A percentile compares a stretch with the other conserved stretches of the same genome.
These are phyloP conservation scores for Stenocarpella maydis DNA, from an alignment of 2,329 filamentous ascomycete species.

Conservation along the genomic window DNA sequence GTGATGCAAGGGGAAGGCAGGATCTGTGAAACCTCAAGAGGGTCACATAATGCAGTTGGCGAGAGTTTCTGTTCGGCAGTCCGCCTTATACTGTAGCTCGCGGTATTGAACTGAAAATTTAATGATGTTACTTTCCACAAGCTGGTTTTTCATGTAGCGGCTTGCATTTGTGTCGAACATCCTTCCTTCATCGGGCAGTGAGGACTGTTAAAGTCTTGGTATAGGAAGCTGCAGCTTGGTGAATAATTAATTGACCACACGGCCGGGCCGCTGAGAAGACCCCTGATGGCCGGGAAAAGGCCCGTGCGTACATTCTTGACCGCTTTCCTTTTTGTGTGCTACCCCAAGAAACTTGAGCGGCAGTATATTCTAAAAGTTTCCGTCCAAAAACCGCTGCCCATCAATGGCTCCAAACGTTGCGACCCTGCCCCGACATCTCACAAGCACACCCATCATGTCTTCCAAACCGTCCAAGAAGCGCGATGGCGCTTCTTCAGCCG, in stretches of 20 bases:
- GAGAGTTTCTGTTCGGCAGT: slow-evolving; percentile 1
- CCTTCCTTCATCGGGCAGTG: too few species aligned
- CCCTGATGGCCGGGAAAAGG: too few species aligned
- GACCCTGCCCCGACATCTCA: background rate
- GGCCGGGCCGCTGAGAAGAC: too few species aligned
- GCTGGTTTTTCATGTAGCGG: background rate
- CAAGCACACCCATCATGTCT: slow-evolving; percentile 40
- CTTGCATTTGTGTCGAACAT: too few species aligned
- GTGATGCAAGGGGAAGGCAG: background rate
- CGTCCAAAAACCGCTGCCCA: background rate
- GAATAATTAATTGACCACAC: too few species aligned
- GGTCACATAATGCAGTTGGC: slow-evolving; percentile 7
- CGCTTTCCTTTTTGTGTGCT: background rate
- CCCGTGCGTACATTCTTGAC: background rate
- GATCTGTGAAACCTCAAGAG: background rate
- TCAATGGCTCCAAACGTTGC: background rate
- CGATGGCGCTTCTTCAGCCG: slow-evolving; percentile 37
- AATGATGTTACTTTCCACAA: background rate
- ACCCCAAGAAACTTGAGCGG: background rate
- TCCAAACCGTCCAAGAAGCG: slow-evolving; percentile 42
- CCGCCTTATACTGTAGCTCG: slow-evolving; percentile 24
- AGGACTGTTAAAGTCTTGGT: too few species aligned
- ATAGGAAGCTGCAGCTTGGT: too few species aligned
- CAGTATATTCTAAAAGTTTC: slow-evolving; percentile 18
- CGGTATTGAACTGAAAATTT: slow-evolving; percentile 17